phyloP scores from a whole-genome alignment of 257 asterid species.

The Salvia rosmarinus region DNA sequence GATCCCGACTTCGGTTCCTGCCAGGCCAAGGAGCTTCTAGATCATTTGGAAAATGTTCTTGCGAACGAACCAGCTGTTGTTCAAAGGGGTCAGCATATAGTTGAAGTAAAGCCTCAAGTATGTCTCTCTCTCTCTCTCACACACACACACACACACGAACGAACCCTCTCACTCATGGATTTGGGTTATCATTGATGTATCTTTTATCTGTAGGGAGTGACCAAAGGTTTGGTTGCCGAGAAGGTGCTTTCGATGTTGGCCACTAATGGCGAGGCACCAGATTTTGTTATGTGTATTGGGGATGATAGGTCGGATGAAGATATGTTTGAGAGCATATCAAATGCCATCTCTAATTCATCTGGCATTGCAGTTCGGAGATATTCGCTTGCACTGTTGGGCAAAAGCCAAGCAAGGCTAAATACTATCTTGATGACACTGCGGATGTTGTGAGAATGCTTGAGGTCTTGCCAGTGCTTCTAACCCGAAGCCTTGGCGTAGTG shows the following conservation, averaged over 20 bases:
- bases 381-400: slow-evolving; percentile 96
- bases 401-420: slow-evolving; percentile 94
- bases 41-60: slow-evolving; percentile 81
- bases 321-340: slow-evolving; percentile 85
- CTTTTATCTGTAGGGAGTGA: slow-evolving; percentile 70
- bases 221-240: slow-evolving; percentile 77
- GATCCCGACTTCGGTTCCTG: slow-evolving; percentile 94
- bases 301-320: slow-evolving; percentile 92
- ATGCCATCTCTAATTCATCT: slow-evolving; percentile 46
- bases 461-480: slow-evolving; percentile 68
- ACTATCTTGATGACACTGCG: slow-evolving; percentile 76
- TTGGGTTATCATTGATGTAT: slow-evolving; percentile 18
- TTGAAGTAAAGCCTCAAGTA: slow-evolving; percentile 96
- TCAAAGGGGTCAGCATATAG: slow-evolving; percentile 85
- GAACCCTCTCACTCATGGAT: neutral
- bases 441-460: slow-evolving; percentile 72
- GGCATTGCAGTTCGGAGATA: slow-evolving; percentile 55
- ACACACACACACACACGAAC: no score
- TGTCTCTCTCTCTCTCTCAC: slow-evolving; percentile 7
- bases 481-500: slow-evolving; percentile 57
- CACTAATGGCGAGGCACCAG: slow-evolving; percentile 57
- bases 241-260: slow-evolving; percentile 66
- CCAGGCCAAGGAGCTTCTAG: slow-evolving; percentile 81
- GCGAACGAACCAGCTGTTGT: slow-evolving; percentile 94
- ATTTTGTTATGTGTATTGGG: slow-evolving; percentile 82